Base-by-base conservation (phyloP, 352 stramenopile genomes). In the Globisporangium middletonii region DNA sequence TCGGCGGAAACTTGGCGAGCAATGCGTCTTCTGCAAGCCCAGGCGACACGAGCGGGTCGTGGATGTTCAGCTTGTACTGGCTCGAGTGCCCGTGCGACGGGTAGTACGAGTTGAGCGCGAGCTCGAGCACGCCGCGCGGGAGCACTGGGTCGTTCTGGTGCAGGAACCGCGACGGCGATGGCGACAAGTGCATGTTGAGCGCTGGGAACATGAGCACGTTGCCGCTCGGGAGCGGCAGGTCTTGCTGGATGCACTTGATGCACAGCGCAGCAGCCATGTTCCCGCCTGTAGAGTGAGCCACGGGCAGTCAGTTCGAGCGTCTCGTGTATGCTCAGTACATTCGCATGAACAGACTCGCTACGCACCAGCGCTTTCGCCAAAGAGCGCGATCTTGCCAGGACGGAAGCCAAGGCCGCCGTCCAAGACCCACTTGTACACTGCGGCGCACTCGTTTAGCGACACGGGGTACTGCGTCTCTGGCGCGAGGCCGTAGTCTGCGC, bases 121-220 rank as follows among this genome's bases (percentile, higher is more conserved):
- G 61, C 59, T 93, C 80, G 19, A 96, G 58, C 45, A 96, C 85
- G 15, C 83, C 71, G 9, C 84, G 83, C 23, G 88, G 88, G 9
- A 96, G 58, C 33, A 96, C 76, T 0, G 88, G 88, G 49, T 95
- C 88, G 52, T 82, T 94, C 55, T 95, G 83, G 67, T 95, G 88
- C 43, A 96, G 61, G 52, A 94, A 94, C 6, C 88, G 81, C 13
- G 84, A 95, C 23, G 88, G 88, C 26, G 85, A 95, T 8, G 88
- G 86, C 55, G 83, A 93, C 52, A 94, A 60, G 60, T 94, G 84
- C 63, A 96, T 67, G 52, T 96, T 95, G 11, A 97, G 76, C 33
- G 88, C 86, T n/a, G 87, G 89, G 59, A 95, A 95, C 74, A 92
- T 92, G 54, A 96, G 75, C n/a, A 96, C 75, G 49, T 86, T 88